Evolutionary conservation across 2,329 filamentous ascomycete genomes (phyloP), one percentile per base, ranked within the genome.

Genomic region (Trichoderma koningiopsis): DNA sequence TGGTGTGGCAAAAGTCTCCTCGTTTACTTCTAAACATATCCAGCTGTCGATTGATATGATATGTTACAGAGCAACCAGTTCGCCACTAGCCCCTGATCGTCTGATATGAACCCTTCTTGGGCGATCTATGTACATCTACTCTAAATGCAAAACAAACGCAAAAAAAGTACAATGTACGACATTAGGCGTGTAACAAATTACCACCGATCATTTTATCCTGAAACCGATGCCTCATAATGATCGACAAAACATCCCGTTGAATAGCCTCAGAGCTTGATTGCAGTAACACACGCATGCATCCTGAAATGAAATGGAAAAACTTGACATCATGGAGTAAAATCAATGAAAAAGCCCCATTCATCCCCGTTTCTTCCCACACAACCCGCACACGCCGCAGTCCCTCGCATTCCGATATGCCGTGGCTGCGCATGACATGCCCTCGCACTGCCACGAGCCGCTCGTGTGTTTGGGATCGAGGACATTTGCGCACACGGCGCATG

Each of bases 401-500:
- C 85, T 87, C 13, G 90, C 84, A 75, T 94, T 95, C 64, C 89
- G 75, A 76, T 93, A 95, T 24, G 74, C 70, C 57, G 83, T 86
- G 14, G 80, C 83, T 70, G 79, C 79, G 76, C 92, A 95, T 2
- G 80, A 72, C 4, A 77, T 75, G 72, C 84, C 87, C 55, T 76
- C 77, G 76, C 92, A 95, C 59, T 79, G 80, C 92, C 92, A 95
- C n/a, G 86, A 80, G 22, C 82, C 79, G 0, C 84, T 80, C 56
- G 89, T 83, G 61, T 84, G 84, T 0, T 79, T 75, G 0, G 83
- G 79, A 56, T 87, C 83, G 2, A 95, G 80, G 1, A 94, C 91
- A 72, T 95, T 88, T 29, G 89, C 86, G 77, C 93, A 96, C 65
- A 90, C 85, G 8, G 79, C 79, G 77, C 93, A 96, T 4, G 87